phyloP scores from a whole-genome alignment of 1,139 yeast genomes.

The Taphrina betulina region DNA sequence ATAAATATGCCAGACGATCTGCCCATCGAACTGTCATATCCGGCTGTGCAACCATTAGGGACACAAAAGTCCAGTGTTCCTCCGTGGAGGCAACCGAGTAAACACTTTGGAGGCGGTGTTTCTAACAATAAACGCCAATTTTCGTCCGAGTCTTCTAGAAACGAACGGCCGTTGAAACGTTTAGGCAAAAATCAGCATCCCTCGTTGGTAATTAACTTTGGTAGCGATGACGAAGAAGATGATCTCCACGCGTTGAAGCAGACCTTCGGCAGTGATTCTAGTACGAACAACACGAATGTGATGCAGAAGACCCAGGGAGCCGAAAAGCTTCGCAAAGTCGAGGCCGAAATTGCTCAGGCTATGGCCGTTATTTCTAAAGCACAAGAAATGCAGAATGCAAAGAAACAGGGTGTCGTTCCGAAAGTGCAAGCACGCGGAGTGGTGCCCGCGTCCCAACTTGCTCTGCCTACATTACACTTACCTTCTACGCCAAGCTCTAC shows the following conservation, averaged over 20 bases:
- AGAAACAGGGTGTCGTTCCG: neutral
- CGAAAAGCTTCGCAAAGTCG: constrained; percentile 8
- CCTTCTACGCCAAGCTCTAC: neutral
- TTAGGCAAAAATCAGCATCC: constrained; percentile 9
- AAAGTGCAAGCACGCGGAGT: neutral
- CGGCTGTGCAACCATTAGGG: no score
- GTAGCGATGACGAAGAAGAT: constrained; percentile 18
- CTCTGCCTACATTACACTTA: neutral
- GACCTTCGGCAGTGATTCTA: neutral
- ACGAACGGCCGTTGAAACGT: constrained; percentile 7
- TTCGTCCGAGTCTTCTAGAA: neutral
- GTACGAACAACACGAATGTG: neutral
- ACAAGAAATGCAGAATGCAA: constrained; percentile 15
- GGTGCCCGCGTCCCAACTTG: neutral
- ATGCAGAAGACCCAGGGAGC: neutral
- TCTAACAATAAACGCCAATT: neutral
- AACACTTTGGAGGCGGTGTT: neutral
- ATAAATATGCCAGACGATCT: no score
- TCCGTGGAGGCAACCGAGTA: neutral
- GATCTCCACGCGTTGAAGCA: no score
- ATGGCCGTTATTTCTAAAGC: constrained; percentile 12
- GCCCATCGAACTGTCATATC: no score
- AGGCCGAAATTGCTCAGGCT: constrained; percentile 29
- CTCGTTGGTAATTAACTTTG: constrained; percentile 16
- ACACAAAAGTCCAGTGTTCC: neutral